Base-by-base conservation (phyloP, 192 early-diverging fungal species). In the Coemansia sp. region DNA sequence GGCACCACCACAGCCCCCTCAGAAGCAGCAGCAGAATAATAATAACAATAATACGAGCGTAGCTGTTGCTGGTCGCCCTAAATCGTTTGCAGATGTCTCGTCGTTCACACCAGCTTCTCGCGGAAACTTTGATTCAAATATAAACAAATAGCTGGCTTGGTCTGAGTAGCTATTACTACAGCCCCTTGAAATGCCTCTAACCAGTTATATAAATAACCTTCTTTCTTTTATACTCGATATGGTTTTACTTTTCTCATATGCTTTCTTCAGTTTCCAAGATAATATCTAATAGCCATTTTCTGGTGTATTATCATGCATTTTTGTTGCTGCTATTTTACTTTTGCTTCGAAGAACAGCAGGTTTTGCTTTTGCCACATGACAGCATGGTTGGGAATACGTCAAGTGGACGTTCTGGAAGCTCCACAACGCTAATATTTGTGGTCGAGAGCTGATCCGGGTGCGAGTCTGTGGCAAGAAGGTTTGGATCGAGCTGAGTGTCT, bases 81-180 rank as follows among this genome's bases (percentile, higher is more conserved):
- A 67, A 34, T 79, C 70, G 12, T 79, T 79, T 70, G 71, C 71
- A 3, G 71, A 72, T 25, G 52, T 73, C 49, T 55, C 63, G 21
- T 51, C 71, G 4, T 79, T 79, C 30, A 46, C 63, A 35, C 66
- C 70, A 3, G 49, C 75, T 20, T 55, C 70, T 40, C 61, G 62
- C 8, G 60, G 45, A 4, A 23, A 49, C 8, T 49, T n/a, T n/a
- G 48, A n/a, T 15, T 16, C 26, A 53, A 53, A 53, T 16, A 20
- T 18, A 46, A 46, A 15, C 16, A 46, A 46, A 4, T 46, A 20
- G 18, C n/a, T 40, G 2, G 13, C 42, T 46, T 3, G 3, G 18
- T 23, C n/a, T 46, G 16, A 0, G 18, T 40, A 15, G 16, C 1
- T 40, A 4, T 13, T 40, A 40, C 16, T 40, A 40, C 39, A 40